Conservation (phyloP, 208 protist species). For the Phytomonas sp. region DNA sequence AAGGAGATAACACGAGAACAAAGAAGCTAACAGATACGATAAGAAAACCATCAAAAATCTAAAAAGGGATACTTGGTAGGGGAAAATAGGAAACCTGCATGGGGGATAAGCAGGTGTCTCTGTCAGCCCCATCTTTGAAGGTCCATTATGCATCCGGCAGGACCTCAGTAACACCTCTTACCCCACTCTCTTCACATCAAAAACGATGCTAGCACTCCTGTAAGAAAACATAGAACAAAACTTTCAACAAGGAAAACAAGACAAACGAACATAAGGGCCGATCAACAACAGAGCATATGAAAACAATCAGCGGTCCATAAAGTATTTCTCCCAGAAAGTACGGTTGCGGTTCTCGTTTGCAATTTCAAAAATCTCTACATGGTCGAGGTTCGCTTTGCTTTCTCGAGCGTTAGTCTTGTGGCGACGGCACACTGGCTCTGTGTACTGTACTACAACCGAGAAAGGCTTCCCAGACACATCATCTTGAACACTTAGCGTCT, state of each 20-base stretch:
- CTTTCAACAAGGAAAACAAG: slow-evolving; percentile 4
- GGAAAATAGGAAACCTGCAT: slow-evolving; percentile 1
- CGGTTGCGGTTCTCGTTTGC: slow-evolving; percentile 46
- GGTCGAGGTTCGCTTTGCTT: slow-evolving; percentile 39
- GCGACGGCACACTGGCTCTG: slow-evolving; percentile 57
- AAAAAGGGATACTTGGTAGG: slow-evolving; percentile 9
- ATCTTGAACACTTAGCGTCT: slow-evolving; percentile 34
- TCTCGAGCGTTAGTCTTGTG: slow-evolving; percentile 57
- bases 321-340: slow-evolving; percentile 59
- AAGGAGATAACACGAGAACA: background rate
- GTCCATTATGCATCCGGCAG: background rate
- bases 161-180: background rate
- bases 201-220: background rate
- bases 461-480: slow-evolving; percentile 18
- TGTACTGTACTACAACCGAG: slow-evolving; percentile 43
- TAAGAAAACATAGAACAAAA: slow-evolving; percentile 10
- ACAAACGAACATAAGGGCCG: slow-evolving; percentile 4
- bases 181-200: background rate
- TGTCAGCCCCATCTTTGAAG: background rate
- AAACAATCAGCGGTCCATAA: slow-evolving; percentile 52
- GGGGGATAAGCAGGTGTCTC: background rate
- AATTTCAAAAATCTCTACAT: slow-evolving; percentile 72
- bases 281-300: background rate
- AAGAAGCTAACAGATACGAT: background rate
- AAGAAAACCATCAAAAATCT: slow-evolving; percentile 4